phyloP scores from a whole-genome alignment of 306 rosid species.

The Biancaea sappan region DNA sequence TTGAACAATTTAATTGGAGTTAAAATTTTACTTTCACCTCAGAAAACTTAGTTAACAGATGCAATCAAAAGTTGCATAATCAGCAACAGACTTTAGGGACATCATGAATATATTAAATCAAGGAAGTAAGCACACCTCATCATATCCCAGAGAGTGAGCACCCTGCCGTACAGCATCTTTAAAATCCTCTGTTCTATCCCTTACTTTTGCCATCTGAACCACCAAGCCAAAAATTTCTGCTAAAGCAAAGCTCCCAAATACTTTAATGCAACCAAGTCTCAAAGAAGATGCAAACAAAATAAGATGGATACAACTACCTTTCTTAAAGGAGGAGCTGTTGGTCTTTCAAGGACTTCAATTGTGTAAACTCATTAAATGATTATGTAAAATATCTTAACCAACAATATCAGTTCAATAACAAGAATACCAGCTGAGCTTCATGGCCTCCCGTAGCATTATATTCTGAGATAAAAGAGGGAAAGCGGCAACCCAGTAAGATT shows the following conservation, averaged over 20 bases:
- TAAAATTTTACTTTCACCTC: not conserved
- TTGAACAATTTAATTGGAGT: not conserved
- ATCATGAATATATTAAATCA: conserved; percentile 14
- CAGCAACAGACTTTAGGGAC: not conserved
- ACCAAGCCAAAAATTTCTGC: conserved; percentile 3
- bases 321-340: not conserved
- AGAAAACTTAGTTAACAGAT: not conserved
- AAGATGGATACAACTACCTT: not conserved
- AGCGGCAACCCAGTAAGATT: not conserved
- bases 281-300: not conserved
- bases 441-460: not conserved
- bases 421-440: not conserved
- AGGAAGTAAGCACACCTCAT: conserved; percentile 57
- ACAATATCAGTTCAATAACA: not conserved
- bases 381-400: not conserved
- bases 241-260: not conserved
- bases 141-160: conserved; percentile 70
- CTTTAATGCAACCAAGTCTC: not conserved
- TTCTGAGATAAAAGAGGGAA: not conserved
- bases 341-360: not conserved
- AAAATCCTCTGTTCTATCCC: conserved; percentile 90
- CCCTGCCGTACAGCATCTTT: conserved; percentile 83
- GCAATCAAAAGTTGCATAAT: conserved; percentile 3
- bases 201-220: conserved; percentile 43
- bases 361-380: not conserved